A percentile compares a stretch with the other conserved stretches of the same genome.
These are phyloP conservation scores for Guadua angustifolia DNA, from an alignment of 176 grass and related monocot genomes.

Conservation along the genomic window DNA sequence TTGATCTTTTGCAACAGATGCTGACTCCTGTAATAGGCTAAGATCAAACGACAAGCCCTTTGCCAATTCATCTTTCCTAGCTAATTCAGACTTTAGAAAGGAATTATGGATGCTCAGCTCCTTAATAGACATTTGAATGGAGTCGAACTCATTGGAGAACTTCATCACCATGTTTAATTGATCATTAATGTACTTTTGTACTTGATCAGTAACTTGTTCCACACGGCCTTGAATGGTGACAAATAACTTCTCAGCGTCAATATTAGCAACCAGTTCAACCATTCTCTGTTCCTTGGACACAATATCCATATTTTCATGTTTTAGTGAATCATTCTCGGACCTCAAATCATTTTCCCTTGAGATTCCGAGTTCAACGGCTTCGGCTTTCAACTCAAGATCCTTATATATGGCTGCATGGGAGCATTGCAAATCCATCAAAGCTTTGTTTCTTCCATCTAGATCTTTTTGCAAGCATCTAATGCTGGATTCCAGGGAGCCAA, in stretches of 20 bases:
- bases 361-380: constrained; percentile 37
- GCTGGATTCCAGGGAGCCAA: constrained; percentile 56
- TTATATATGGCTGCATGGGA: constrained; percentile 49
- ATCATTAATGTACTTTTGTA: constrained; percentile 53
- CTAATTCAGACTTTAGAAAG: constrained; percentile 70
- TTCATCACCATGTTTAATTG: constrained; percentile 57
- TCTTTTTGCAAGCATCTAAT: constrained; percentile 52
- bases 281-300: constrained; percentile 44
- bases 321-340: constrained; percentile 56
- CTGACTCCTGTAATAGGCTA: constrained; percentile 84
- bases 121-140: constrained; percentile 56
- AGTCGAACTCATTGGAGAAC: constrained; percentile 60
- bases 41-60: constrained; percentile 92
- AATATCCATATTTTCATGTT: constrained; percentile 56
- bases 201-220: constrained; percentile 55
- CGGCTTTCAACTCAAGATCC: constrained; percentile 55
- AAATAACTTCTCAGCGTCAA: constrained; percentile 49
- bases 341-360: constrained; percentile 57
- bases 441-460: constrained; percentile 52
- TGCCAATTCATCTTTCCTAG: constrained; percentile 74
- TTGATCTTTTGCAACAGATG: constrained; percentile 75
- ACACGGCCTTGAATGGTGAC: constrained; percentile 51
- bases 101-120: constrained; percentile 59
- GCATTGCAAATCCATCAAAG: constrained; percentile 47
- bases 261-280: constrained; percentile 38